These are phyloP conservation scores for Hypoxylon intermedium DNA, from an alignment of 495 filamentous ascomycete genomes.

Conservation along the genomic window DNA sequence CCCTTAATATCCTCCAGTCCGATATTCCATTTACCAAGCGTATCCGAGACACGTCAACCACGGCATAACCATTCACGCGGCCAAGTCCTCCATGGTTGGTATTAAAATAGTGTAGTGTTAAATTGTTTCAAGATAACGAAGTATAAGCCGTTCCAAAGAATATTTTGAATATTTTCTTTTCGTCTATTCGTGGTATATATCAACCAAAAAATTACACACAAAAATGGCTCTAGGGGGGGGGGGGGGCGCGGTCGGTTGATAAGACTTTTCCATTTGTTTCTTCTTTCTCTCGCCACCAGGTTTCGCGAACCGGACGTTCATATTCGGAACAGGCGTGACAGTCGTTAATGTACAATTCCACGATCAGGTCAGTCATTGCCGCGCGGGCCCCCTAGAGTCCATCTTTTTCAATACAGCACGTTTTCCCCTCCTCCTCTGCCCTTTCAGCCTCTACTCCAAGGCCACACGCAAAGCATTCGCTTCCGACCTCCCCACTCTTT, in stretches of 20 bases:
- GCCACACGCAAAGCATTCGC: constrained; percentile 21
- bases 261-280: constrained; percentile 14
- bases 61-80: background rate
- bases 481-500: constrained; percentile 5
- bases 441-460: constrained; percentile 33
- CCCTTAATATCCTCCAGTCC: no score
- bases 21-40: no score
- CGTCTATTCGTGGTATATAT: constrained; percentile 48
- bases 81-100: background rate
- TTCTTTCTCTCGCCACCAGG: constrained; percentile 23
- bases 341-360: constrained; percentile 44
- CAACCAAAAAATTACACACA: constrained; percentile 39
- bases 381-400: constrained; percentile 34
- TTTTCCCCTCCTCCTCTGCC: constrained; percentile 21
- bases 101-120: background rate
- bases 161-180: constrained; percentile 36
- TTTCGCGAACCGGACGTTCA: constrained; percentile 34
- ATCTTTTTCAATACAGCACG: constrained; percentile 28
- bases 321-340: constrained; percentile 42
- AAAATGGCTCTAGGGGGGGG: constrained; percentile 30
- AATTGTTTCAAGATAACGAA: constrained; percentile 3
- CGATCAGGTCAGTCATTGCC: constrained; percentile 27
- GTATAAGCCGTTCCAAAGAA: constrained; percentile 6
- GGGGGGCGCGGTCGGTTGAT: constrained; percentile 23
- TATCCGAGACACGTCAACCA: no score